phyloP scores from a whole-genome alignment of 2,329 filamentous ascomycete species.

The Xylariales sp. region DNA sequence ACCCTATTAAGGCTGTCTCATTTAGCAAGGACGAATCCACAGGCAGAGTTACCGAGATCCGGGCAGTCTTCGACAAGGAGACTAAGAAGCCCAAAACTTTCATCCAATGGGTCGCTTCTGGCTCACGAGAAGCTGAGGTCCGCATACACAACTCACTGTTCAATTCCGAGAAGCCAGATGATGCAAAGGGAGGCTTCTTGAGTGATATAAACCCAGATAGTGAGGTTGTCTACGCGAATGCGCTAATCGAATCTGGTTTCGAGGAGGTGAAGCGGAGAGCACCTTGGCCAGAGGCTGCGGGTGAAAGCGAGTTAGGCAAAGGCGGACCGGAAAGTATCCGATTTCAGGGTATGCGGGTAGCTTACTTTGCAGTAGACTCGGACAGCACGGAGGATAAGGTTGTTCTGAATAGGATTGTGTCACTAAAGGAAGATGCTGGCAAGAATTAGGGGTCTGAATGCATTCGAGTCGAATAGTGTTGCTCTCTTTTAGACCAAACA shows the following conservation, averaged over 20 bases:
- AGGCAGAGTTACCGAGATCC: slow-evolving; percentile 60
- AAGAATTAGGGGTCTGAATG: slow-evolving; percentile 55
- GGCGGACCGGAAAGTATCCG: slow-evolving; percentile 69
- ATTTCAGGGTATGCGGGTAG: slow-evolving; percentile 88
- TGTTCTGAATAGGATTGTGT: slow-evolving; percentile 87
- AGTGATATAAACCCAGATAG: slow-evolving; percentile 81
- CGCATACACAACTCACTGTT: slow-evolving; percentile 81
- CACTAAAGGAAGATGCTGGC: slow-evolving; percentile 79
- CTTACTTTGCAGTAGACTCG: slow-evolving; percentile 76
- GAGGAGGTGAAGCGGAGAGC: slow-evolving; percentile 68
- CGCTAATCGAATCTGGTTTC: slow-evolving; percentile 79
- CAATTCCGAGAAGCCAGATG: slow-evolving; percentile 77
- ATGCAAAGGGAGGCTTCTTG: slow-evolving; percentile 73
- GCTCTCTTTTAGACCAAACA: too few relatives aligned
- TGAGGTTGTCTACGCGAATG: slow-evolving; percentile 72
- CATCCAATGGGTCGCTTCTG: slow-evolving; percentile 85
- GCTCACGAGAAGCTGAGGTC: slow-evolving; percentile 64
- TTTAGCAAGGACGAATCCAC: slow-evolving; percentile 62
- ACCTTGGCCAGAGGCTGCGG: slow-evolving; percentile 77
- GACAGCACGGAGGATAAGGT: slow-evolving; percentile 77
- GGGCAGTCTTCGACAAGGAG: slow-evolving; percentile 65
- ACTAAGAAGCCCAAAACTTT: slow-evolving; percentile 71
- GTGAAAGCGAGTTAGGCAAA: slow-evolving; percentile 59
- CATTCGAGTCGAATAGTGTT: too few relatives aligned
- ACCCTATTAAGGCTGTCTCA: slow-evolving; percentile 62